These are phyloP conservation scores for Phaeotremella fagi DNA, from an alignment of 768 basidiomycete genomes.

Conservation along the genomic window DNA sequence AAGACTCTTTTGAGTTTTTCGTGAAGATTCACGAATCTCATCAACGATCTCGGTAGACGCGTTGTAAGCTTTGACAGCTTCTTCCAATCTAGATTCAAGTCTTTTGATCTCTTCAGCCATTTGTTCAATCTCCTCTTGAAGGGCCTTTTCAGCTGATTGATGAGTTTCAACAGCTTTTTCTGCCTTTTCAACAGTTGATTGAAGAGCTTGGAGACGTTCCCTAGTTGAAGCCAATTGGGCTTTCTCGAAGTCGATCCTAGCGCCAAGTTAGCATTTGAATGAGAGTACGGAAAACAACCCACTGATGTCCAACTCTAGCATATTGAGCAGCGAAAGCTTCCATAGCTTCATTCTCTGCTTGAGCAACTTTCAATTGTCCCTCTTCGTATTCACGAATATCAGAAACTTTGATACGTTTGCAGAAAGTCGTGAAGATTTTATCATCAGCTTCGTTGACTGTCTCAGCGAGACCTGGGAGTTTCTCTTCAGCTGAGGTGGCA, in stretches of 20 bases:
- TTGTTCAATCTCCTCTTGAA: conserved; percentile 47
- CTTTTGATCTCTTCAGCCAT: conserved; percentile 61
- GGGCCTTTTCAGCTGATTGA: conserved; percentile 38
- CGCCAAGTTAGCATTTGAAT: neutral
- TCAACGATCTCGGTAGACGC: conserved; percentile 62
- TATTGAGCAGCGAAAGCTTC: conserved; percentile 81
- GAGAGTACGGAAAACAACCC: conserved; percentile 40
- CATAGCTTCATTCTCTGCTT: conserved; percentile 79
- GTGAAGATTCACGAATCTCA: conserved; percentile 64
- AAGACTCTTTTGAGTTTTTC: conserved; percentile 66
- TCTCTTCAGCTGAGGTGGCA: conserved; percentile 55
- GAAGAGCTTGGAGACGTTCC: conserved; percentile 57
- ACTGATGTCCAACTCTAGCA: conserved; percentile 80
- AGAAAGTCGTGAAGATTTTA: conserved; percentile 70
- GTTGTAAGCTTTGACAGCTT: conserved; percentile 59
- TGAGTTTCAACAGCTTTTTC: conserved; percentile 58
- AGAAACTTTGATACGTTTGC: conserved; percentile 66
- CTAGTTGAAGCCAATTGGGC: conserved; percentile 65
- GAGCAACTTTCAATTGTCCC: conserved; percentile 77
- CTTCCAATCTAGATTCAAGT: conserved; percentile 57
- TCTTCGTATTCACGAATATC: conserved; percentile 93
- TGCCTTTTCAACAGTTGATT: conserved; percentile 60
- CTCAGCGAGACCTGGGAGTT: conserved; percentile 57
- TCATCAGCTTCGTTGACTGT: conserved; percentile 76
- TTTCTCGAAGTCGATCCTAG: conserved; percentile 72